Evolutionary conservation across 208 protist genomes (phyloP).

Genomic region (Trypanosoma mega): DNA sequence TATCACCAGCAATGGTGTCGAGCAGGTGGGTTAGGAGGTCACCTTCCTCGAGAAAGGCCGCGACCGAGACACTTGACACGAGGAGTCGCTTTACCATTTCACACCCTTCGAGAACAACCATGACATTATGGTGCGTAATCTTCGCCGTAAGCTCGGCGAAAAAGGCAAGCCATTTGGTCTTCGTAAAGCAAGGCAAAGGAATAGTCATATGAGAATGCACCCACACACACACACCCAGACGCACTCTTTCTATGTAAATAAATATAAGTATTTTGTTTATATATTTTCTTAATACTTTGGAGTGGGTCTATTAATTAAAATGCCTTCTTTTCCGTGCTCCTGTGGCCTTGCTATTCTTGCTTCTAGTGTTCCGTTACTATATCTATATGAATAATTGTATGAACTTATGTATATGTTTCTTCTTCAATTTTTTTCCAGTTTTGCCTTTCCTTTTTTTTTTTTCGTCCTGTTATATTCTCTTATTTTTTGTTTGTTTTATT

Average conservation of each 20-base stretch:
- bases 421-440: too few relatives aligned
- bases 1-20: slow-evolving; percentile 50
- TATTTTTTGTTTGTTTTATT: too few relatives aligned
- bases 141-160: slow-evolving; percentile 86
- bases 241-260: neutral
- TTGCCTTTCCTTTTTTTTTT: too few relatives aligned
- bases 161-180: slow-evolving; percentile 80
- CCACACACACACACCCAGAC: neutral
- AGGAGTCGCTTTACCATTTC: slow-evolving; percentile 73
- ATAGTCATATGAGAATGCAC: slow-evolving; percentile 45
- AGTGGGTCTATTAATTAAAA: too few relatives aligned
- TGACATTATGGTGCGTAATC: slow-evolving; percentile 76
- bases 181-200: slow-evolving; percentile 55
- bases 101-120: slow-evolving; percentile 77
- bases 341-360: too few relatives aligned
- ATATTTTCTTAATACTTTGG: too few relatives aligned
- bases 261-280: too few relatives aligned
- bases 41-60: slow-evolving; percentile 76
- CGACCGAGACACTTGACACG: slow-evolving; percentile 66
- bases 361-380: too few relatives aligned
- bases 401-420: too few relatives aligned
- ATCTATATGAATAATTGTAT: too few relatives aligned
- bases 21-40: slow-evolving; percentile 53
- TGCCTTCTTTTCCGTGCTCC: too few relatives aligned
- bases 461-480: too few relatives aligned